A percentile compares a stretch with the other conserved stretches of the same genome.
Conservation (phyloP, 1,284 basidiomycete species). For the Cutaneotrichosporon arboriforme region DNA sequence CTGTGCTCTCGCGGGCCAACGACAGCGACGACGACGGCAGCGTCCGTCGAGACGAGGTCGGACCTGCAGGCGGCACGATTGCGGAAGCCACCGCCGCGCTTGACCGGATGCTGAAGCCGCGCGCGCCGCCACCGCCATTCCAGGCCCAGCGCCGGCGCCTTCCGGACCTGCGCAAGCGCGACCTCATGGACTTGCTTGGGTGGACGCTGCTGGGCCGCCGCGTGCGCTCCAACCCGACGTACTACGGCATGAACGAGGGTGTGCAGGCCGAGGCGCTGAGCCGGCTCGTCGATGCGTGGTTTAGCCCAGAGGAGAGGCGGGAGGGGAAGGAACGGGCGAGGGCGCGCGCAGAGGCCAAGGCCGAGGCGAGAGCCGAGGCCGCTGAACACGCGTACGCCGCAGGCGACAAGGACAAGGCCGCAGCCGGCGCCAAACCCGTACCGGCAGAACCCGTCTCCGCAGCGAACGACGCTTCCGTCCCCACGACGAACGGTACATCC, state of each 20-base stretch:
- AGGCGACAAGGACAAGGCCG: not conserved
- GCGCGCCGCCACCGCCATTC: constrained; percentile 23
- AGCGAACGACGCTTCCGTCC: no score
- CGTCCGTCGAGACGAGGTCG: constrained; percentile 17
- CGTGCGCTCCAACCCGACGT: constrained; percentile 73
- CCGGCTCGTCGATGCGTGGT: constrained; percentile 59
- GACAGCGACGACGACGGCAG: not conserved
- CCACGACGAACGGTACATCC: not conserved
- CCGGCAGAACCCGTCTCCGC: no score
- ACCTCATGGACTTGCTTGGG: constrained; percentile 67
- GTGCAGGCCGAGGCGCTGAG: constrained; percentile 59
- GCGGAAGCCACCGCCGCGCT: constrained; percentile 5
- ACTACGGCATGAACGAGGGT: constrained; percentile 61
- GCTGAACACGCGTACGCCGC: not conserved
- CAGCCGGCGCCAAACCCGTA: no score
- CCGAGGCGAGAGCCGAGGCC: not conserved
- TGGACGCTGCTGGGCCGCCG: constrained; percentile 76
- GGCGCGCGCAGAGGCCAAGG: not conserved
- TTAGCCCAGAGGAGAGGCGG: constrained; percentile 2
- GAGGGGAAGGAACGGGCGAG: not conserved
- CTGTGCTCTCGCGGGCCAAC: constrained; percentile 18
- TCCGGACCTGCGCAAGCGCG: constrained; percentile 57
- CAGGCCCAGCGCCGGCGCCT: constrained; percentile 23
- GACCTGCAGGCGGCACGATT: constrained; percentile 39
- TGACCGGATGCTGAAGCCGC: constrained; percentile 23